Evolutionary conservation across 495 filamentous ascomycete species (phyloP), one percentile per base, ranked within the genome.

Genomic region (Neurospora sp.): DNA sequence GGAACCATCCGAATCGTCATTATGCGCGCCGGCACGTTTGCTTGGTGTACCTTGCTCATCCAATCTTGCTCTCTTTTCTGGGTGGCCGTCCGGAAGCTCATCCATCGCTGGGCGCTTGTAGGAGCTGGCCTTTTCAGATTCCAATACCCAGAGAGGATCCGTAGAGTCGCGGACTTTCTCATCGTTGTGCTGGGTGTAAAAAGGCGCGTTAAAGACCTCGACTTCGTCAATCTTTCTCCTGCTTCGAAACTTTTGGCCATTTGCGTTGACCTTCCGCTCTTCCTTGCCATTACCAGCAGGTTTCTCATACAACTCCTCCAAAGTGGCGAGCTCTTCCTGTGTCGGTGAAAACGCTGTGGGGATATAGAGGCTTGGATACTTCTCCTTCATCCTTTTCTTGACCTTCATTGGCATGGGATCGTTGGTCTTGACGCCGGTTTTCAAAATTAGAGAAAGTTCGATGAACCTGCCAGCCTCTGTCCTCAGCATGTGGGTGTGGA

Each of bases 361-460:
- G 14, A 86, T 82, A 73, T 82, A 86, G 39, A 83, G 75, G 42
- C 75, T 74, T 11, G 84, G 84, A 69, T 81, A 83, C 42, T 77
- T 78, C 70, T 85, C 83, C 41, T 77, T 80, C 78, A 86, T 83
- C 75, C 81, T 82, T 42, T 81, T 80, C 72, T 82, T 84, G 69
- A 84, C 75, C 6, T 35, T 41, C 6, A 70, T 74, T 23, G 79
- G 70, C 18, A 77, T 69, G 3, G 54, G 44, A 16, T 77, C 75
- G 16, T 72, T 72, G 6, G 77, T 79, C 42, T 79, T 77, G 18
- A 80, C 75, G 31, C 76, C 81, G 41, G 69, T 74, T 16, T 74
- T 74, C 35, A 82, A 40, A 5, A 82, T 75, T 38, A 82, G 44
- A 4, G 69, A 72, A 66, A 75, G 79, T 5, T 75, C 77, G 9